Evolutionary conservation across 768 basidiomycete genomes (phyloP), one percentile per base, ranked within the genome.

Genomic region (Lactarius vividus): DNA sequence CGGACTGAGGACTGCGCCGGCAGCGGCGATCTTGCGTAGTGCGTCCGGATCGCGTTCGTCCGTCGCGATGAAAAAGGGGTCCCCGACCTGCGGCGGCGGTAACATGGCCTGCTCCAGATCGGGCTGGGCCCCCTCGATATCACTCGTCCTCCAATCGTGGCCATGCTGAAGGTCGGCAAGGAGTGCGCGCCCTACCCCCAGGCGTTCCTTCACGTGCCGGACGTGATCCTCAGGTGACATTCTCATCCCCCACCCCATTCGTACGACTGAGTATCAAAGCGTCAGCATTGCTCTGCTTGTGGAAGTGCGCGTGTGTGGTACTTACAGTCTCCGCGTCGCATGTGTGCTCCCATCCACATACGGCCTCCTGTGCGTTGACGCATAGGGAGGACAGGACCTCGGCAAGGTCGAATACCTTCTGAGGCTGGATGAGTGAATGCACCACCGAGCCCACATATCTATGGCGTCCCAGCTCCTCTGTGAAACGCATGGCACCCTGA

Each of bases 251-350:
- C 78, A 81, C 37, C 69, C 66, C 37, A 73, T 62, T 18, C 73
- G 71, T 44, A 78, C 71, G 26, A 76, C 77, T 74, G 62, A 40
- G 39, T 40, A 18, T 13, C 10, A 15, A 23, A 23, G 20, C 29
- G 49, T 49, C 23, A 49, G 35, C 55, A 5, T 20, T 65, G 13
- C 23, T 68, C 49, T 26, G 42, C 4, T 18, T 10, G 26, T 9
- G 42, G 13, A 26, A 15, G 31, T 26, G 23, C 11, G 46, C 4
- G 23, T 49, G 23, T 1, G 31, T 31, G 31, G 31, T 9, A 31
- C 77, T 74, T 59, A 80, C 78, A 80, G 57, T 80, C 79, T 59
- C 79, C 79, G 28, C 79, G 77, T 28, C 79, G 78, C 79, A 81
- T 80, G 58, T 80, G 79, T 5, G 75, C 76, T 15, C 72, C 76